Percentiles rank a stretch among this genome's conserved stretches.
These are phyloP conservation scores for Dioszegia aurantiaca DNA, from an alignment of 768 basidiomycete genomes.

Conservation along the genomic window DNA sequence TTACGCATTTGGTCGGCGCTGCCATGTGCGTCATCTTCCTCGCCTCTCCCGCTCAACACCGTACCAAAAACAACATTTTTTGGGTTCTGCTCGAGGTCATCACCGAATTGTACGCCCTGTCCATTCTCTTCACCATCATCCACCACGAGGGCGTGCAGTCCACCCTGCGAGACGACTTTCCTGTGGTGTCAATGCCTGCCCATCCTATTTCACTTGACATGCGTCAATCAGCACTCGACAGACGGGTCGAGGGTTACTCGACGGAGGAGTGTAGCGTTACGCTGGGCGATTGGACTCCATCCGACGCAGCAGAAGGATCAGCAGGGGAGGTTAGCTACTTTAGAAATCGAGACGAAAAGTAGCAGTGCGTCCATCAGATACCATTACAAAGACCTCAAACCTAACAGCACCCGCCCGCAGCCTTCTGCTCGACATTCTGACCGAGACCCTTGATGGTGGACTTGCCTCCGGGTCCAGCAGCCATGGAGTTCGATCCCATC, in stretches of 20 bases:
- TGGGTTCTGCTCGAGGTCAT: slow-evolving; percentile 46
- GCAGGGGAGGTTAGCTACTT: too few species aligned
- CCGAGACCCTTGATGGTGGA: slow-evolving; percentile 50
- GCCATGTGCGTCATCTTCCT: slow-evolving; percentile 47
- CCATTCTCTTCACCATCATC: slow-evolving; percentile 46
- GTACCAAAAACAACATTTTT: slow-evolving; percentile 38
- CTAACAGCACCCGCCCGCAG: slow-evolving; percentile 50
- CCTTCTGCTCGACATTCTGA: slow-evolving; percentile 51
- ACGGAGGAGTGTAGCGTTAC: not conserved
- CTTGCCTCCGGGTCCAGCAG: slow-evolving; percentile 49
- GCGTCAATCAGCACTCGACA: slow-evolving; percentile 25
- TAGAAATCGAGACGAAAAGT: not conserved
- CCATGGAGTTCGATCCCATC: slow-evolving; percentile 51
- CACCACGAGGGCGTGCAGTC: slow-evolving; percentile 12
- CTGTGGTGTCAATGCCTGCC: too few species aligned
- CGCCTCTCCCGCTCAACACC: slow-evolving; percentile 29
- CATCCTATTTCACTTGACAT: too few species aligned
- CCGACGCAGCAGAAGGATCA: too few species aligned
- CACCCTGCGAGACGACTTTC: not conserved
- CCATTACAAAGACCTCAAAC: slow-evolving; percentile 3
- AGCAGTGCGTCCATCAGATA: not conserved
- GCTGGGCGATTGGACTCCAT: too few species aligned
- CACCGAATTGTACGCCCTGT: slow-evolving; percentile 45
- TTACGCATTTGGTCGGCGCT: slow-evolving; percentile 43
- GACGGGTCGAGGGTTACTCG: slow-evolving; percentile 34